Evolutionary conservation across 805 yeast genomes (phyloP), one percentile per base, ranked within the genome.

Genomic region (Saccharomycopsis sp.): DNA sequence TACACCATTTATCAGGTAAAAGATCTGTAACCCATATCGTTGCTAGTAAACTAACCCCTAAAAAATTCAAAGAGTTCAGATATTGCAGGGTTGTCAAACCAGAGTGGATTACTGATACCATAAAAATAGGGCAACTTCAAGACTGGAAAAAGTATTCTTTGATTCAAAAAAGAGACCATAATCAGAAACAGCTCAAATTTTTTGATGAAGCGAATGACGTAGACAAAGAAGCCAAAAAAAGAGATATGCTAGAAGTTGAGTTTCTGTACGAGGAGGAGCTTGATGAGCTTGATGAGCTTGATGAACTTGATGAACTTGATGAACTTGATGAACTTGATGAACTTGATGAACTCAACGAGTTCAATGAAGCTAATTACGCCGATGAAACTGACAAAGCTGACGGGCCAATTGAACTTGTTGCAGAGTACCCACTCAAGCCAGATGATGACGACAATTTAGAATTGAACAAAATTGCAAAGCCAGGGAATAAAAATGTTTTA

Each of bases 1-100:
- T 80, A 17, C 80, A 80, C 47, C 77, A 74, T 58, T 58, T 89
- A 31, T 67, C 74, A 4, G 76, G 80, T 4, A 88, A 88, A 55
- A 70, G 80, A 3, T 65, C 69, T 8, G 92, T 80, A 0, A 83
- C 96, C 0, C 97, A 92, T 60, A 80, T 89, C 3, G 64, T 92
- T 3, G 94, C 96, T 5, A 75, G 79, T 41, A 66, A 75, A 21
- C 57, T 89, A 48, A 86, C 97, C 0, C 85, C 92, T 0, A 65
- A 81, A 40, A 89, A 92, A 58, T 62, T 65, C 41, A 54, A 71
- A 3, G 80, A 82, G 57, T 85, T 75, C 55, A 62, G 66, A 26
- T 72, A 78, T 46, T 80, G 71, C 56, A 77, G 74, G 49, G 94
- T 92, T 2, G 94, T 87, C 1, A 69, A 59, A 44, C 95, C 96